Conservation (phyloP, 139 green algal genomes). For the Chlorella sp. region DNA sequence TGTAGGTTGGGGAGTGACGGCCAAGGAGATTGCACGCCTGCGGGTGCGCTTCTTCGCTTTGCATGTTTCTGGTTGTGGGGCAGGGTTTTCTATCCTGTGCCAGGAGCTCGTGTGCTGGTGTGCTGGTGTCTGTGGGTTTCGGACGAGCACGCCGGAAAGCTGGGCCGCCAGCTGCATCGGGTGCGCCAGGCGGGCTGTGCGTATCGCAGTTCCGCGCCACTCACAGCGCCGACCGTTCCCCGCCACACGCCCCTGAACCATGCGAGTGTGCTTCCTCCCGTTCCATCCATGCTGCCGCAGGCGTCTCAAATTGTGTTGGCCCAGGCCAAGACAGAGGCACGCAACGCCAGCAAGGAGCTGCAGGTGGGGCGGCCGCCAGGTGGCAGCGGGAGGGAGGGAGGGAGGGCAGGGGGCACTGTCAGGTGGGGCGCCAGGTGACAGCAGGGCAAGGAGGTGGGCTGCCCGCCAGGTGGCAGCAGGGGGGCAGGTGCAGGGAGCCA, state of each 20-base stretch:
- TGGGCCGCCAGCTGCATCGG: neutral
- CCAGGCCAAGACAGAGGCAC: constrained; percentile 44
- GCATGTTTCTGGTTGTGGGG: neutral
- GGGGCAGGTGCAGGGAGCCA: too few species aligned
- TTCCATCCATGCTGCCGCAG: constrained; percentile 16
- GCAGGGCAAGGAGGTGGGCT: constrained; percentile 47
- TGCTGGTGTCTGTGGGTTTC: too few species aligned
- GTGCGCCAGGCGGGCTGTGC: neutral
- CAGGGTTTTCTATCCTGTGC: too few species aligned
- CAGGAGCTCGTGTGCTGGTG: too few species aligned
- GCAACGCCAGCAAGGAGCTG: constrained; percentile 57
- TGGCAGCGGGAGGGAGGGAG: too few species aligned
- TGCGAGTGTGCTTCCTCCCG: neutral
- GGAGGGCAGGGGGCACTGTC: neutral
- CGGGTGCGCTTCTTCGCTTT: neutral
- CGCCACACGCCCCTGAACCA: too few species aligned
- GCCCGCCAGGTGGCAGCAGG: too few species aligned
- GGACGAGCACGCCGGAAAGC: too few species aligned
- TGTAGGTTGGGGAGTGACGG: neutral
- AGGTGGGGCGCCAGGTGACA: neutral
- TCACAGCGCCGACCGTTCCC: too few species aligned
- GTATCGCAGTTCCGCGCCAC: too few species aligned
- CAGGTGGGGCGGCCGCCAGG: constrained; percentile 4
- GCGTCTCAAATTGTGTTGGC: constrained; percentile 46
- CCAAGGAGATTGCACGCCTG: neutral